phyloP scores from a whole-genome alignment of 2,329 filamentous ascomycete genomes.

The Colletotrichum sp. region DNA sequence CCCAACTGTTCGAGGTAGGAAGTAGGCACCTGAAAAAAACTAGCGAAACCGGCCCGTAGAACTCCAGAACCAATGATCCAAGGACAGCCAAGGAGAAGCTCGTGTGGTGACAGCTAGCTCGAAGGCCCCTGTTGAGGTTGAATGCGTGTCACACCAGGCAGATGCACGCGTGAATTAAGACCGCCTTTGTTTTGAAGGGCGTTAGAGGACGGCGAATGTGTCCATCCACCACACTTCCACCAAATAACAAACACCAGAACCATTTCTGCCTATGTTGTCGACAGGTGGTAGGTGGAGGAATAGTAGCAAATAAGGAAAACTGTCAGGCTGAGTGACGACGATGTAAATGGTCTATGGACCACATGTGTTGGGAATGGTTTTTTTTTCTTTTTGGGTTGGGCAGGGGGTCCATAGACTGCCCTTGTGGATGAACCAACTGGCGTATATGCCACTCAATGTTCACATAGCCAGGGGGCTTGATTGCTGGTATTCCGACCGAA shows the following conservation, averaged over 20 bases:
- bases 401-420: not conserved
- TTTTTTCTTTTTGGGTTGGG: not conserved
- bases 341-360: not conserved
- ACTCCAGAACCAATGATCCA: slow-evolving; percentile 16
- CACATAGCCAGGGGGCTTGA: not conserved
- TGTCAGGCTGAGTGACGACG: not conserved
- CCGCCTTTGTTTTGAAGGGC: not conserved
- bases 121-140: not conserved
- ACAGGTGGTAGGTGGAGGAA: not conserved
- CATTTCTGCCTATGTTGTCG: not conserved
- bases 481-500: not conserved
- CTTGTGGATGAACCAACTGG: not conserved
- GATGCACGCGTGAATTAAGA: slow-evolving; percentile 11
- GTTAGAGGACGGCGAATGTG: not conserved
- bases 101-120: not conserved
- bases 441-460: not conserved
- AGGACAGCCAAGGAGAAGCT: not conserved
- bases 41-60: slow-evolving; percentile 13
- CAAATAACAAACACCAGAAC: not conserved
- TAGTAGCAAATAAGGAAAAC: not conserved
- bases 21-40: not conserved
- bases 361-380: not conserved
- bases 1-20: slow-evolving; percentile 10
- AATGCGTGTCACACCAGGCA: slow-evolving; percentile 1
- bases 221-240: not conserved